Evolutionary conservation across 2,329 filamentous ascomycete genomes (phyloP).

Genomic region (Colletotrichum trifolii): DNA sequence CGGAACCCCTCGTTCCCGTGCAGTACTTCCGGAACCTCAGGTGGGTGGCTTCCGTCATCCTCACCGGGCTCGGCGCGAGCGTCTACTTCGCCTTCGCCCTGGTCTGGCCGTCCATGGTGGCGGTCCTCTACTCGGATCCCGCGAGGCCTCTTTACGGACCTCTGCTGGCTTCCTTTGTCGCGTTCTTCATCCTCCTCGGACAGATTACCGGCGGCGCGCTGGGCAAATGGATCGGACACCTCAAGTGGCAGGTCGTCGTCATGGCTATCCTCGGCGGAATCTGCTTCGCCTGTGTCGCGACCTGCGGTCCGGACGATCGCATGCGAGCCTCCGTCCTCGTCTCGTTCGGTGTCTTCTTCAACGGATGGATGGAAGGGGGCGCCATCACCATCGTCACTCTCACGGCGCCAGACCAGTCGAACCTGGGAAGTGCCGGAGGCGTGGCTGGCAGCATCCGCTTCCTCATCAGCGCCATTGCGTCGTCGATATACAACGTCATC

Average conservation of each 20-base stretch:
- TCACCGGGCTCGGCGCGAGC: slow-evolving; percentile 49
- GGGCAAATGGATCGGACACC: slow-evolving; percentile 42
- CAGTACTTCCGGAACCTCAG: slow-evolving; percentile 47
- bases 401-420: slow-evolving; percentile 46
- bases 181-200: slow-evolving; percentile 43
- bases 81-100: slow-evolving; percentile 52
- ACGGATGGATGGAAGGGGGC: slow-evolving; percentile 49
- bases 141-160: slow-evolving; percentile 39
- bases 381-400: slow-evolving; percentile 49
- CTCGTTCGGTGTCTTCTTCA: slow-evolving; percentile 46
- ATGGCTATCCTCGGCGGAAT: slow-evolving; percentile 43
- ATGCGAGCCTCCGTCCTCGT: slow-evolving; percentile 43
- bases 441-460: slow-evolving; percentile 51
- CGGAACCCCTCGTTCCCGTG: slow-evolving; percentile 50
- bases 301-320: slow-evolving; percentile 43
- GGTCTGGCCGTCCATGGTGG: slow-evolving; percentile 50
- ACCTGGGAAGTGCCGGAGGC: slow-evolving; percentile 49
- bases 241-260: slow-evolving; percentile 48
- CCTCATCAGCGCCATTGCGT: slow-evolving; percentile 46
- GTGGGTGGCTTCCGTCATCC: slow-evolving; percentile 46
- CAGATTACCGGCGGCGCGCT: slow-evolving; percentile 42
- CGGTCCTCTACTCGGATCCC: slow-evolving; percentile 44
- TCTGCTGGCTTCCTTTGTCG: slow-evolving; percentile 43
- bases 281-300: slow-evolving; percentile 45
- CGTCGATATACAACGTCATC: slow-evolving; percentile 48